phyloP scores from a whole-genome alignment of 345 rosid species.

The Dipteronia sinensis region DNA sequence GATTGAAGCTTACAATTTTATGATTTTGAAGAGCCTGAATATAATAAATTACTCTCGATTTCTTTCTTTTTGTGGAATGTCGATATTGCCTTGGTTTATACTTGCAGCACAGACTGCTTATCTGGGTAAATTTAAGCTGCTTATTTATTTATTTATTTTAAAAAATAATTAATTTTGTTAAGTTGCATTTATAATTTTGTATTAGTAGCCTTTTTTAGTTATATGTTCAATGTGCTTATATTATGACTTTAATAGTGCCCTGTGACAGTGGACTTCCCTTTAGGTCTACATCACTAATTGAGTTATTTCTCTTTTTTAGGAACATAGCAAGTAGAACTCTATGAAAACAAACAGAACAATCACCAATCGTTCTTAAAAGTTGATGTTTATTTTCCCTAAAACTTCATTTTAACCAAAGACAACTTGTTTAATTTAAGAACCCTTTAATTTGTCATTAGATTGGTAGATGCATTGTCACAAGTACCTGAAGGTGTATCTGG shows the following conservation, averaged over 20 bases:
- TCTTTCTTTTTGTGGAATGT: background rate
- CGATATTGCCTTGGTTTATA: background rate
- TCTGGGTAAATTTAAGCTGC: background rate
- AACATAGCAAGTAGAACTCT: background rate
- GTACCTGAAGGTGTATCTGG: background rate
- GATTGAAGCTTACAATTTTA: background rate
- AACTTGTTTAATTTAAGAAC: no score
- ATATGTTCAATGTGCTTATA: background rate
- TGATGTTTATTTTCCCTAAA: no score
- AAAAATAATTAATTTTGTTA: no score
- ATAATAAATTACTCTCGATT: background rate
- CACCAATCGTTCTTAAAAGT: background rate
- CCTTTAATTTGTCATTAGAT: background rate
- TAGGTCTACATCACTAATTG: background rate
- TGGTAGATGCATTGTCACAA: background rate
- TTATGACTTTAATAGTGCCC: background rate
- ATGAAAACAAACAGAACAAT: background rate
- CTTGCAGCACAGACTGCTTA: background rate
- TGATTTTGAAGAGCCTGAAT: background rate
- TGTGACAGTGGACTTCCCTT: background rate
- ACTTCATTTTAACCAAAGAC: background rate
- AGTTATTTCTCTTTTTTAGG: background rate
- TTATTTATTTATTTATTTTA: no score
- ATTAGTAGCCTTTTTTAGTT: background rate
- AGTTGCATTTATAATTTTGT: background rate